Percentiles rank a stretch among this genome's conserved stretches.
phyloP scores from a whole-genome alignment of 371 early-diverging fungal species.

The Actinomortierella wolfii region DNA sequence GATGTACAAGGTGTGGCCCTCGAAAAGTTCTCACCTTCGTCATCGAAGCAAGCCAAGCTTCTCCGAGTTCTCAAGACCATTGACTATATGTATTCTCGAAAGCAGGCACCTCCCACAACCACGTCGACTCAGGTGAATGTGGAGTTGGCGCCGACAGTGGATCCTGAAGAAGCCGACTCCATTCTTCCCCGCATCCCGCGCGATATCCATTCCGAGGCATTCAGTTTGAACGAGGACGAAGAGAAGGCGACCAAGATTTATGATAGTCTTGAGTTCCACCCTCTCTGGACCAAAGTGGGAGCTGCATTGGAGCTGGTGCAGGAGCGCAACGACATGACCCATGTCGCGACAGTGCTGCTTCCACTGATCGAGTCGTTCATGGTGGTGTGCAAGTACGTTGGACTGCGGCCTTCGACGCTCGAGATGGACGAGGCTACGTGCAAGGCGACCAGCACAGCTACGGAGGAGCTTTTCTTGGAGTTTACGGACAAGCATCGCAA shows the following conservation, averaged over 20 bases:
- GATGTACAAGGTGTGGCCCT: constrained; percentile 68
- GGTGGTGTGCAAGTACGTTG: constrained; percentile 87
- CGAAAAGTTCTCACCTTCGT: constrained; percentile 79
- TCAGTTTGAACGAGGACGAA: constrained; percentile 50
- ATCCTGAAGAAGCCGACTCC: constrained; percentile 49
- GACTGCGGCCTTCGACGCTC: constrained; percentile 44
- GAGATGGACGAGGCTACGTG: constrained; percentile 36
- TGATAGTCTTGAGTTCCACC: constrained; percentile 70
- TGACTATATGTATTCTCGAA: constrained; percentile 78
- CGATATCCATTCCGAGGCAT: constrained; percentile 15
- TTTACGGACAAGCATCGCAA: constrained; percentile 96
- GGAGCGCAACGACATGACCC: constrained; percentile 79
- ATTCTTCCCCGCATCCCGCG: constrained; percentile 36
- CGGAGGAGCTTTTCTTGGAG: constrained; percentile 78
- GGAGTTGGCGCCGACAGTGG: constrained; percentile 46
- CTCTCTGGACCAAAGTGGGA: constrained; percentile 86
- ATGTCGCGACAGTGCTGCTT: constrained; percentile 91
- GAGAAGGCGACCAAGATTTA: constrained; percentile 69
- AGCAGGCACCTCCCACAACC: constrained; percentile 31
- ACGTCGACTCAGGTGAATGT: constrained; percentile 33
- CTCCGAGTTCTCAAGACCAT: constrained; percentile 93
- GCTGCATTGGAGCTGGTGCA: constrained; percentile 73
- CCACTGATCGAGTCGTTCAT: constrained; percentile 97
- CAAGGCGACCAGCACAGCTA: constrained; percentile 34
- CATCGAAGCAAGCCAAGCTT: constrained; percentile 90